phyloP scores from a whole-genome alignment of 2,329 filamentous ascomycete species.

The Aureobasidium sp. region DNA sequence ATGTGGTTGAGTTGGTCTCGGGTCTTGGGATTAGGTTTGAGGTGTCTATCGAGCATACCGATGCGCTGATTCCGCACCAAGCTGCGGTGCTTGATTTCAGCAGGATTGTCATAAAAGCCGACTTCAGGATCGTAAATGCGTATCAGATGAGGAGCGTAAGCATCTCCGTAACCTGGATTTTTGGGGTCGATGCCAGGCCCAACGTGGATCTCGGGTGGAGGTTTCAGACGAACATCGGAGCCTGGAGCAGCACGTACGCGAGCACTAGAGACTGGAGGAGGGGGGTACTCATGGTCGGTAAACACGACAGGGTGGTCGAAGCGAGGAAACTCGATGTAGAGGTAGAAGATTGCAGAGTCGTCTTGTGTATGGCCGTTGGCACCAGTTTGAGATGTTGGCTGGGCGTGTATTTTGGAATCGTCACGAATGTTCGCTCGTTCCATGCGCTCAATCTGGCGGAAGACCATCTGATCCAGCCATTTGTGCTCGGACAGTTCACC shows the following conservation, averaged over 20 bases:
- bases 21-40: slow-evolving; percentile 93
- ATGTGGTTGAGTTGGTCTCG: slow-evolving; percentile 88
- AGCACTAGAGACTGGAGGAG: slow-evolving; percentile 73
- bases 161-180: slow-evolving; percentile 38
- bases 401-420: slow-evolving; percentile 18
- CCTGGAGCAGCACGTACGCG: slow-evolving; percentile 47
- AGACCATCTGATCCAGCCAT: slow-evolving; percentile 94
- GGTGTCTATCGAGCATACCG: slow-evolving; percentile 86
- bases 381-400: not conserved
- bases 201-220: slow-evolving; percentile 79
- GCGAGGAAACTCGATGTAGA: slow-evolving; percentile 85
- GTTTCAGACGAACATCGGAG: slow-evolving; percentile 65
- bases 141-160: slow-evolving; percentile 57
- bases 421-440: slow-evolving; percentile 35
- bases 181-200: slow-evolving; percentile 74
- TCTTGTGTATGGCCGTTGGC: slow-evolving; percentile 35
- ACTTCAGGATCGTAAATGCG: slow-evolving; percentile 91
- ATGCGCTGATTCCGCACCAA: slow-evolving; percentile 88
- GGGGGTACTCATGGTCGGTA: slow-evolving; percentile 84
- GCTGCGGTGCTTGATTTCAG: slow-evolving; percentile 87
- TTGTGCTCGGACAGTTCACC: slow-evolving; percentile 87
- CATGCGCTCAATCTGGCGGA: slow-evolving; percentile 75
- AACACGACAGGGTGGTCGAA: slow-evolving; percentile 97
- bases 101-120: slow-evolving; percentile 82
- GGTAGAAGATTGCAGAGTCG: slow-evolving; percentile 61